Evolutionary conservation across 495 filamentous ascomycete species (phyloP).

Genomic region (Tirmania nivea): DNA sequence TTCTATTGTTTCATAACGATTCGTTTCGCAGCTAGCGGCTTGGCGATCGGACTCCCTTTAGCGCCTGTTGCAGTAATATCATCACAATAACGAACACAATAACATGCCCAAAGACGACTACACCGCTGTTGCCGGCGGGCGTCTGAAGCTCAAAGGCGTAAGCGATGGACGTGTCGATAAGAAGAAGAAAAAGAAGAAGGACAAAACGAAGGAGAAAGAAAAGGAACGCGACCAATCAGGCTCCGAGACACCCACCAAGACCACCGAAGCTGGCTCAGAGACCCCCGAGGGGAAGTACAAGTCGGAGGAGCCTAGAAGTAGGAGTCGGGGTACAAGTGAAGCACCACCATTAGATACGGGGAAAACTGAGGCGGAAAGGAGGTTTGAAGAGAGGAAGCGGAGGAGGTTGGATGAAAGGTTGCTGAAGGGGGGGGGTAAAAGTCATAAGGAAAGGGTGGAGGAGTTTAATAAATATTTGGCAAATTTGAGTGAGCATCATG

Average conservation of each 20-base stretch:
- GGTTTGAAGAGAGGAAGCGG: constrained; percentile 54
- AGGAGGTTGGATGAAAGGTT: constrained; percentile 67
- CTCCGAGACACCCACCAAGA: too few relatives aligned
- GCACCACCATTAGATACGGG: constrained; percentile 4
- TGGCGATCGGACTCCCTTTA: too few relatives aligned
- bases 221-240: too few relatives aligned
- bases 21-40: too few relatives aligned
- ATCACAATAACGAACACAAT: too few relatives aligned
- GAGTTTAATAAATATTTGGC: constrained; percentile 86
- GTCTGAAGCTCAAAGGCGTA: not conserved
- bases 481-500: constrained; percentile 85
- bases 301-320: not conserved
- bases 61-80: too few relatives aligned
- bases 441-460: constrained; percentile 90
- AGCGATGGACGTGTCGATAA: not conserved
- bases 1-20: too few relatives aligned
- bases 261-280: too few relatives aligned
- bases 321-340: not conserved
- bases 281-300: not conserved
- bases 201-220: not conserved
- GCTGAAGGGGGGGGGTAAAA: constrained; percentile 60
- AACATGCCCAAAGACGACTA: too few relatives aligned
- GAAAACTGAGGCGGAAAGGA: constrained; percentile 75
- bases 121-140: not conserved
- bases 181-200: not conserved